Evolutionary conservation across 441 rosid species (phyloP).

Genomic region (Croton setiger): DNA sequence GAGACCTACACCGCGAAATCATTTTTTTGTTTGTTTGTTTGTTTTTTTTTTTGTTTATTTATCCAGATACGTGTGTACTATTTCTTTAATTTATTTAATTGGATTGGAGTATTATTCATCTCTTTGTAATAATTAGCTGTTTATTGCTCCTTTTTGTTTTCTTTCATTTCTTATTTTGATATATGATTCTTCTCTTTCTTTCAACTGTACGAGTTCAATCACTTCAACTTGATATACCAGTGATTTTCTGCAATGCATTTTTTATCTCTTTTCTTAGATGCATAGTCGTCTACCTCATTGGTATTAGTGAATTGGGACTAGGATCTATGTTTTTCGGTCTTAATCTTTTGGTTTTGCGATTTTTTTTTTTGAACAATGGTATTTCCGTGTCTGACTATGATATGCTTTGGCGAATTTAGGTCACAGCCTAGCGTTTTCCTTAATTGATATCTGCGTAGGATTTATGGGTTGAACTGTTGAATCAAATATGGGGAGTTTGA

Average conservation of each 20-base stretch:
- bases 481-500: slow-evolving; percentile 38
- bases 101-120: background rate
- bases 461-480: slow-evolving; percentile 41
- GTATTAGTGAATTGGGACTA: slow-evolving; percentile 9
- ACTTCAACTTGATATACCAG: background rate
- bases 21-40: slow-evolving; percentile 21
- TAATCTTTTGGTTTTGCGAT: background rate
- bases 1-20: slow-evolving; percentile 18
- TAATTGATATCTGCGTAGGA: slow-evolving; percentile 26
- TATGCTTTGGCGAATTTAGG: slow-evolving; percentile 23
- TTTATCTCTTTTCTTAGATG: background rate
- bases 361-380: background rate
- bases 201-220: background rate
- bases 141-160: background rate
- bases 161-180: background rate
- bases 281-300: background rate
- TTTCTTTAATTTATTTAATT: background rate
- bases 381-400: background rate
- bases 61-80: background rate
- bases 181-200: background rate
- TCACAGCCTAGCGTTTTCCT: slow-evolving; percentile 24
- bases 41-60: background rate
- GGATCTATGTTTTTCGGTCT: slow-evolving; percentile 19
- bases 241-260: background rate
- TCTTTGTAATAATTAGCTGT: background rate